phyloP scores from a whole-genome alignment of 1,139 yeast species.

The Entelexis paramagnoliae region DNA sequence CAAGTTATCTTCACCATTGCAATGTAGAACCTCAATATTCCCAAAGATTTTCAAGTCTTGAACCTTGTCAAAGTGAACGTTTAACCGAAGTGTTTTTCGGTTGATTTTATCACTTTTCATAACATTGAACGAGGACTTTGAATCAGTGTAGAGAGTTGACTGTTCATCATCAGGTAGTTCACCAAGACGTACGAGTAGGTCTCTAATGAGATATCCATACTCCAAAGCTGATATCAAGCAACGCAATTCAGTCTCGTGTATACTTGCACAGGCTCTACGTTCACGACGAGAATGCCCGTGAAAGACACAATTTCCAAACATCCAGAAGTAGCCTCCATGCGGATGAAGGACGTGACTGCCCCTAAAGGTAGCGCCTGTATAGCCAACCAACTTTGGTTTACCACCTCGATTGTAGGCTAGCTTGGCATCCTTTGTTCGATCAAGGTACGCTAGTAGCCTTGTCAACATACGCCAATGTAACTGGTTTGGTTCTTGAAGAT shows the following conservation, averaged over 20 bases:
- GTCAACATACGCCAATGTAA: not conserved
- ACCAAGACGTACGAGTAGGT: not conserved
- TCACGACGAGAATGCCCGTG: not conserved
- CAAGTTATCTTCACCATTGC: not conserved
- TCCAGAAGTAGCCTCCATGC: not conserved
- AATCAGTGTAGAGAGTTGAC: not conserved
- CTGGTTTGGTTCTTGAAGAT: not conserved
- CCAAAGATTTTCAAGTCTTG: not conserved
- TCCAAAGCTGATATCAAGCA: not conserved
- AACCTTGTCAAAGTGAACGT: not conserved
- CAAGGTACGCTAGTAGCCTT: not conserved
- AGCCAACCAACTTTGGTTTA: not conserved
- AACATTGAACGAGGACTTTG: not conserved
- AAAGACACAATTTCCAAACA: not conserved
- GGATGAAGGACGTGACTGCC: not conserved
- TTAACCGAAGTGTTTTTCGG: not conserved
- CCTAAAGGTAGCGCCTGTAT: not conserved
- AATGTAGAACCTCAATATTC: not conserved
- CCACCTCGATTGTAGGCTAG: not conserved
- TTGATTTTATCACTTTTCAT: not conserved
- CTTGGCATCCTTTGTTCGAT: not conserved
- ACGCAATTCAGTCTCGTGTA: too few relatives aligned
- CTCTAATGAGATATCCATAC: not conserved
- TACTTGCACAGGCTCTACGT: too few relatives aligned
- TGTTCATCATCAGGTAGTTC: not conserved